These are phyloP conservation scores for Lentinula edodes DNA, from an alignment of 768 basidiomycete species.

Conservation along the genomic window DNA sequence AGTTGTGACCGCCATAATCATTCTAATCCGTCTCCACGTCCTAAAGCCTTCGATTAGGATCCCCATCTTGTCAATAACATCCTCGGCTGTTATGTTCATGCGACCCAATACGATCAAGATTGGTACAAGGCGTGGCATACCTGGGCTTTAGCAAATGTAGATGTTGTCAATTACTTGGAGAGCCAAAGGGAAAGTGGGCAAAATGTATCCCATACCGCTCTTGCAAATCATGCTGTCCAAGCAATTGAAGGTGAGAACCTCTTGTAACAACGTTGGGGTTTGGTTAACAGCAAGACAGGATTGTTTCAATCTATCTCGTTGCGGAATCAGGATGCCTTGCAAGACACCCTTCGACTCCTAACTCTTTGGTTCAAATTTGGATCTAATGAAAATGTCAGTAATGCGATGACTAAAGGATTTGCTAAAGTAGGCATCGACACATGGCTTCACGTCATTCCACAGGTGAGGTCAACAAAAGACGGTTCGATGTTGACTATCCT, in stretches of 20 bases:
- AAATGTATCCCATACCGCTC: slow-evolving; percentile 54
- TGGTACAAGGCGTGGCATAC: slow-evolving; percentile 99
- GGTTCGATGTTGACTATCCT: not conserved
- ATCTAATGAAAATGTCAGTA: slow-evolving; percentile 80
- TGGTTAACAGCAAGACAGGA: slow-evolving; percentile 35
- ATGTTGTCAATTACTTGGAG: slow-evolving; percentile 83
- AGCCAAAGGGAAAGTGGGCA: slow-evolving; percentile 50
- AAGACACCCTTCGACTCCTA: slow-evolving; percentile 88
- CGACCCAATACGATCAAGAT: slow-evolving; percentile 87
- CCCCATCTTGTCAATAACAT: slow-evolving; percentile 81
- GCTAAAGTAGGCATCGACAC: slow-evolving; percentile 91
- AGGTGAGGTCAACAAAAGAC: slow-evolving; percentile 43
- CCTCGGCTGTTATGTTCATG: slow-evolving; percentile 75
- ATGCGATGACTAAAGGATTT: slow-evolving; percentile 85
- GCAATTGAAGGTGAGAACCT: slow-evolving; percentile 73
- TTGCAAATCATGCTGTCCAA: slow-evolving; percentile 83
- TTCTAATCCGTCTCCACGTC: not conserved
- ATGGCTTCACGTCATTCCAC: slow-evolving; percentile 98
- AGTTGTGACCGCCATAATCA: slow-evolving; percentile 18
- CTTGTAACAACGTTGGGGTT: not conserved
- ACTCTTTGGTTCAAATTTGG: slow-evolving; percentile 99
- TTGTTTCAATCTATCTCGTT: slow-evolving; percentile 95
- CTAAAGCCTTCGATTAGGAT: not conserved
- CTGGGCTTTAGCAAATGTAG: slow-evolving; percentile 96
- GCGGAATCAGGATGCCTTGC: slow-evolving; percentile 84